Conservation (phyloP, 495 filamentous ascomycete species). For the Clohesyomyces aquaticus region DNA sequence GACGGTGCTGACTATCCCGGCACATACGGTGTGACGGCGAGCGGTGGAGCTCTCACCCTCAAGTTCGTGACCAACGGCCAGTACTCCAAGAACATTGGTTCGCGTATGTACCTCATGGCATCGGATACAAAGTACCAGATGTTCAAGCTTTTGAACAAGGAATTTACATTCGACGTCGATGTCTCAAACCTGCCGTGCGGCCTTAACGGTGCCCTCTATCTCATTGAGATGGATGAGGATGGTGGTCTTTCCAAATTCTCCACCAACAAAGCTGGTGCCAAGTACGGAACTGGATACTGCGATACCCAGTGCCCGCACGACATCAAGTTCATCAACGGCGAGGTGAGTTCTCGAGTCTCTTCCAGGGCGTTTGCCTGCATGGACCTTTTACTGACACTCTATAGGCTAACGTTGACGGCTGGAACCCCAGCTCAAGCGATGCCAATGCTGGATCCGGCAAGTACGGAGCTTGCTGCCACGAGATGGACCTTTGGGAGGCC, state of each 20-base stretch:
- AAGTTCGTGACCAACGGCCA: constrained; percentile 36
- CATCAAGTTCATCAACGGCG: constrained; percentile 61
- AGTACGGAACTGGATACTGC: constrained; percentile 72
- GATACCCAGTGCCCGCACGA: constrained; percentile 65
- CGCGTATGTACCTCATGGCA: constrained; percentile 65
- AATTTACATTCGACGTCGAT: constrained; percentile 68
- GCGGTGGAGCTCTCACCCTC: constrained; percentile 39
- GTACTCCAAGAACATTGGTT: constrained; percentile 48
- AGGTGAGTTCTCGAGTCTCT: constrained; percentile 44
- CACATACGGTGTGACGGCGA: constrained; percentile 45
- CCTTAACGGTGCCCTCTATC: constrained; percentile 70
- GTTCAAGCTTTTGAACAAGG: constrained; percentile 61
- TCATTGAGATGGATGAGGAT: constrained; percentile 63
- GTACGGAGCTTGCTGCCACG: constrained; percentile 45
- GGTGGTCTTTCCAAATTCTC: constrained; percentile 56
- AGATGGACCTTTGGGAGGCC: constrained; percentile 43
- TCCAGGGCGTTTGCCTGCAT: background rate
- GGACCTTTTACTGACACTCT: background rate
- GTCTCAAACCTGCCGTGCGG: constrained; percentile 64
- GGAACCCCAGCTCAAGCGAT: constrained; percentile 62
- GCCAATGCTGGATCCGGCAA: constrained; percentile 61
- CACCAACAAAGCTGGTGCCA: constrained; percentile 62
- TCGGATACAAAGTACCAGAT: constrained; percentile 61
- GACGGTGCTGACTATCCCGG: constrained; percentile 43
- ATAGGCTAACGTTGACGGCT: constrained; percentile 56